These are phyloP conservation scores for Kernera saxatilis DNA, from an alignment of 345 rosid species.

Conservation along the genomic window DNA sequence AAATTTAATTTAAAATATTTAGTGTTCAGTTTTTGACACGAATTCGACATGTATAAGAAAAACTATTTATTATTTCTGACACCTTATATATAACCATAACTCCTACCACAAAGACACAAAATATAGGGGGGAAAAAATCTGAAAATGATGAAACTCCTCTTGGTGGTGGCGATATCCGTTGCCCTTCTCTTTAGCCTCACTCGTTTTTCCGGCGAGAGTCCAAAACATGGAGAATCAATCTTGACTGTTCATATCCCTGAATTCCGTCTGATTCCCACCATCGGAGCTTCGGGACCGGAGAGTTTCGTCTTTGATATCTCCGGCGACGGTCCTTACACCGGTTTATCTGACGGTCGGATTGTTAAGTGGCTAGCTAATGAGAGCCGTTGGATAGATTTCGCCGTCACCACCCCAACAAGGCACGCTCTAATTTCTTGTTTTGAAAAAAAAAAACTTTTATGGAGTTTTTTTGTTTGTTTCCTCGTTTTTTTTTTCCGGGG, in stretches of 20 bases:
- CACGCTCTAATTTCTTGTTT: conserved; percentile 3
- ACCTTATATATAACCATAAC: conserved; percentile 6
- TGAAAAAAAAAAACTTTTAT: not conserved
- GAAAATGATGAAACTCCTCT: conserved; percentile 4
- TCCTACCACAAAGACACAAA: not conserved
- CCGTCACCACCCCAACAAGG: conserved; percentile 58
- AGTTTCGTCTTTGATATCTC: conserved; percentile 49
- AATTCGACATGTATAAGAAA: conserved; percentile 14
- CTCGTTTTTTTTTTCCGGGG: not conserved
- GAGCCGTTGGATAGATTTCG: conserved; percentile 58
- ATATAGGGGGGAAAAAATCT: not conserved
- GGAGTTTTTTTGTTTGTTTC: not conserved
- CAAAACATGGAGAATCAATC: conserved; percentile 22
- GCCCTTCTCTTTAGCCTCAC: not conserved
- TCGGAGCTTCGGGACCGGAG: conserved; percentile 59
- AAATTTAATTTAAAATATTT: not conserved
- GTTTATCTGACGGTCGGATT: conserved; percentile 62
- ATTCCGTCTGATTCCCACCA: conserved; percentile 16
- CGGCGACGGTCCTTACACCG: conserved; percentile 61
- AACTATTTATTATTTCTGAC: conserved; percentile 14
- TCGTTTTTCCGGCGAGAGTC: not conserved
- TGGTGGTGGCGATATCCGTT: conserved; percentile 12
- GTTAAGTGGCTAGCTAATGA: conserved; percentile 50
- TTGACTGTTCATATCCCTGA: conserved; percentile 13
- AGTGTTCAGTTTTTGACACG: conserved; percentile 7